These are phyloP conservation scores for Talaromyces sp. DNA, from an alignment of 2,329 filamentous ascomycete species.

Conservation along the genomic window DNA sequence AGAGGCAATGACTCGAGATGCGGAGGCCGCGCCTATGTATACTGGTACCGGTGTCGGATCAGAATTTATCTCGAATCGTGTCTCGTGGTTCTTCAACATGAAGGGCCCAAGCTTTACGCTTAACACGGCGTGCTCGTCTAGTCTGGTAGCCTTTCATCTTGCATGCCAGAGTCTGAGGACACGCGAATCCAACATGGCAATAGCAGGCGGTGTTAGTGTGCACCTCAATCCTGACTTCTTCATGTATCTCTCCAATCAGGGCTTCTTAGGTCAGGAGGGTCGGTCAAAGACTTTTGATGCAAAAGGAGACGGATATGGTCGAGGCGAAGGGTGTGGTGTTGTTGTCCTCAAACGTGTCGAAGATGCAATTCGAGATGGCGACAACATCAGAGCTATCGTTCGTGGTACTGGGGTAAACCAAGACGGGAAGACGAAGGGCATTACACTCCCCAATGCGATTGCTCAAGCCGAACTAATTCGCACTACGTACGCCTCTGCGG, in stretches of 20 bases:
- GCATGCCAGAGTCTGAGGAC: conserved; percentile 21
- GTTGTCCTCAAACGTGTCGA: conserved; percentile 50
- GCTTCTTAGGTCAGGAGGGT: conserved; percentile 50
- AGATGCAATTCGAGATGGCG: conserved; percentile 44
- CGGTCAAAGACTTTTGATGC: conserved; percentile 40
- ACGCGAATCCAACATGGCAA: conserved; percentile 24
- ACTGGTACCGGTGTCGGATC: not conserved
- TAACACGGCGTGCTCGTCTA: conserved; percentile 19
- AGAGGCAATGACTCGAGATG: conserved; percentile 19
- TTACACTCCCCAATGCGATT: conserved; percentile 48
- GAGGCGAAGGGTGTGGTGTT: conserved; percentile 44
- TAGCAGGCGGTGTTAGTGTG: conserved; percentile 27
- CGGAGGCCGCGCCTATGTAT: not conserved
- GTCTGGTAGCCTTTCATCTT: conserved; percentile 27
- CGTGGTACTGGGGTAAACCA: conserved; percentile 28
- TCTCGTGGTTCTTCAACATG: conserved; percentile 37
- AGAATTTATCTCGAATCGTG: conserved; percentile 31
- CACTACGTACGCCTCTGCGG: conserved; percentile 33
- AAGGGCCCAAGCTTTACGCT: conserved; percentile 24
- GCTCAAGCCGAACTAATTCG: conserved; percentile 44
- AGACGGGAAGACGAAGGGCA: conserved; percentile 53
- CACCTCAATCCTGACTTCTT: conserved; percentile 29
- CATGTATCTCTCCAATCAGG: conserved; percentile 30
- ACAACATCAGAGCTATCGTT: conserved; percentile 36
- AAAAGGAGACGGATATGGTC: conserved; percentile 47